phyloP scores from a whole-genome alignment of 305 asterid genomes.

The Fraxinus albicans region DNA sequence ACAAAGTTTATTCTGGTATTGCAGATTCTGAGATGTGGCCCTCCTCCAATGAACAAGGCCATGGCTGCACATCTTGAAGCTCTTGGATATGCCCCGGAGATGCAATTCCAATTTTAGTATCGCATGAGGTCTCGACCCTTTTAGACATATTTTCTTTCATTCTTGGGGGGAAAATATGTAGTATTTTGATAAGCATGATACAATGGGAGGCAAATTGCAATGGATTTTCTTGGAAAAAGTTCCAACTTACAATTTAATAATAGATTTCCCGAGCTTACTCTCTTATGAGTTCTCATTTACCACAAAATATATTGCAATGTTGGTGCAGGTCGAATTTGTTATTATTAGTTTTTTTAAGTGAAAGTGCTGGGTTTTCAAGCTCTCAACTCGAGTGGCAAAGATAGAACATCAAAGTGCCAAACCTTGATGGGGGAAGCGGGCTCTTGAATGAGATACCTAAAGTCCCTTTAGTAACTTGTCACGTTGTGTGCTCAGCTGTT shows the following conservation, averaged over 20 bases:
- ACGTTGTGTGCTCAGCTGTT: not conserved
- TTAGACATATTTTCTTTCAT: not conserved
- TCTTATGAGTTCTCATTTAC: not conserved
- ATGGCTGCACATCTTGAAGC: constrained; percentile 88
- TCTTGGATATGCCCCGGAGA: constrained; percentile 63
- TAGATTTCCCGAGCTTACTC: not conserved
- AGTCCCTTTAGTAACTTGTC: too few species aligned
- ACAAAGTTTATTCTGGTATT: constrained; percentile 4
- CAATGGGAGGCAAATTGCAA: not conserved
- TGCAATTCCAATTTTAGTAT: constrained; percentile 75
- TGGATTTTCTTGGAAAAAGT: not conserved
- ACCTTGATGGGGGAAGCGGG: not conserved
- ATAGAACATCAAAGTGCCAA: not conserved
- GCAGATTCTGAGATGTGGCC: constrained; percentile 79
- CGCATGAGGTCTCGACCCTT: not conserved
- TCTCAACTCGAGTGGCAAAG: not conserved
- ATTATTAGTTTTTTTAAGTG: not conserved
- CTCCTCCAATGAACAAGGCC: constrained; percentile 94
- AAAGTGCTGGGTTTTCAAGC: not conserved
- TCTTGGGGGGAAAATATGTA: constrained; percentile 10
- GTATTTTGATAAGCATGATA: constrained; percentile 7
- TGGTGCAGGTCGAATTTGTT: not conserved
- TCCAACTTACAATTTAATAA: not conserved
- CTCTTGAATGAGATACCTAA: not conserved
- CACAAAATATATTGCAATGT: not conserved